Conservation (phyloP, 208 protist species). For the Acanthamoeba healyi region DNA sequence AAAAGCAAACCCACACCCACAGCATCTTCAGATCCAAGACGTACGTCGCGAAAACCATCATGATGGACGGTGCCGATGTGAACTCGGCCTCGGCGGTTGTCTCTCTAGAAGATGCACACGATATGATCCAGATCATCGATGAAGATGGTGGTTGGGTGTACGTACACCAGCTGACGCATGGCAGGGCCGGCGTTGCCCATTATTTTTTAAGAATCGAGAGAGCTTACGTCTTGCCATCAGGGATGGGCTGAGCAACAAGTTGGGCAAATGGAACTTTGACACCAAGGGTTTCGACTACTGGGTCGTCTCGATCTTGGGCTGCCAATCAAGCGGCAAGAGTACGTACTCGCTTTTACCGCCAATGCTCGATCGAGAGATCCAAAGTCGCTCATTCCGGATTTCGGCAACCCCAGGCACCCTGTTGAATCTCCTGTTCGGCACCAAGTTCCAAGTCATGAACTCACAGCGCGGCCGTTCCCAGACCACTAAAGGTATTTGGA, state of each 20-base stretch:
- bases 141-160: constrained; percentile 49
- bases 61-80: too few species aligned
- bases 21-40: too few species aligned
- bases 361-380: not conserved
- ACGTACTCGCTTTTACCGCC: not conserved
- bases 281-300: constrained; percentile 88
- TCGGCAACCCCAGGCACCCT: constrained; percentile 91
- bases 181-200: not conserved
- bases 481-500: constrained; percentile 95
- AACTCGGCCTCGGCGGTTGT: not conserved
- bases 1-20: too few species aligned
- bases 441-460: constrained; percentile 96
- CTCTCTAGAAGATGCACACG: constrained; percentile 3
- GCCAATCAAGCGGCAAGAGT: constrained; percentile 97
- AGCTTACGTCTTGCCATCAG: not conserved
- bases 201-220: too few species aligned
- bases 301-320: constrained; percentile 96
- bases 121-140: constrained; percentile 57
- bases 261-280: constrained; percentile 6
- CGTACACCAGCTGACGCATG: not conserved
- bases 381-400: not conserved
- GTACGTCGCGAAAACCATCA: too few species aligned
- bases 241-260: not conserved
- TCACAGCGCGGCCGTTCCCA: constrained; percentile 92
- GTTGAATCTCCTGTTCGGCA: constrained; percentile 97